phyloP scores from a whole-genome alignment of 2,329 filamentous ascomycete species.

The Sporothrix protearum region DNA sequence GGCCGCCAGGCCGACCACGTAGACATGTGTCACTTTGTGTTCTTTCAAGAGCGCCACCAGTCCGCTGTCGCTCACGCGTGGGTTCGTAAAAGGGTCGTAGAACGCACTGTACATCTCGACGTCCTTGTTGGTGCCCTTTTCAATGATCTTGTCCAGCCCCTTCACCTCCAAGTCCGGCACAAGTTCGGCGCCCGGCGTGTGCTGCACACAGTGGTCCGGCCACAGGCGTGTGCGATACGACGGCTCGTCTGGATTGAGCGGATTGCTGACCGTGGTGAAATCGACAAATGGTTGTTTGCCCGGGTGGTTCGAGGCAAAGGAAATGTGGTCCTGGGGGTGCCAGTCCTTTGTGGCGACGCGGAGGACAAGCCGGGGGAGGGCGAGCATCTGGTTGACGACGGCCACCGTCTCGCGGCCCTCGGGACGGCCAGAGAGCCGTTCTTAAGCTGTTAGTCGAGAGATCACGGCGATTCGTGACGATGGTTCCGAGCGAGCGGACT shows the following conservation, averaged over 20 bases:
- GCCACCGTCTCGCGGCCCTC: constrained; percentile 67
- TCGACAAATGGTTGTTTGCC: constrained; percentile 64
- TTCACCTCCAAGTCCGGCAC: constrained; percentile 63
- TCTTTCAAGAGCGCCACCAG: constrained; percentile 57
- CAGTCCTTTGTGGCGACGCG: constrained; percentile 90
- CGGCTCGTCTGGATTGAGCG: constrained; percentile 57
- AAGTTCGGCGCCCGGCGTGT: constrained; percentile 67
- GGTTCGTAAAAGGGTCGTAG: constrained; percentile 68
- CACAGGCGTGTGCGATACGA: constrained; percentile 69
- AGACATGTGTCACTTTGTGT: constrained; percentile 68
- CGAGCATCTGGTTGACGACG: constrained; percentile 70
- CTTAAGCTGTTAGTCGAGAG: constrained; percentile 42
- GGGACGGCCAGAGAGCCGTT: constrained; percentile 80
- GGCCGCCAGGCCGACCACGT: constrained; percentile 77
- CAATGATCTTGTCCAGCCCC: constrained; percentile 62
- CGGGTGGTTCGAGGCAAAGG: constrained; percentile 78
- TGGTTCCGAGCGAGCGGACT: neutral
- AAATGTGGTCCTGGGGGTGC: constrained; percentile 79
- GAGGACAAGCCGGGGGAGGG: constrained; percentile 64
- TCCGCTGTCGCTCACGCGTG: constrained; percentile 58
- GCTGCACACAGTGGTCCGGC: constrained; percentile 85
- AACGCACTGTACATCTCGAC: constrained; percentile 97
- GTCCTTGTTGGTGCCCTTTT: constrained; percentile 70
- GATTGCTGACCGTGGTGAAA: constrained; percentile 62
- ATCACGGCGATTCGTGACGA: too few species aligned